Evolutionary conservation across 179 eudicot species (phyloP), one percentile per base, ranked within the genome.

Genomic region (Spinacia oleracea): DNA sequence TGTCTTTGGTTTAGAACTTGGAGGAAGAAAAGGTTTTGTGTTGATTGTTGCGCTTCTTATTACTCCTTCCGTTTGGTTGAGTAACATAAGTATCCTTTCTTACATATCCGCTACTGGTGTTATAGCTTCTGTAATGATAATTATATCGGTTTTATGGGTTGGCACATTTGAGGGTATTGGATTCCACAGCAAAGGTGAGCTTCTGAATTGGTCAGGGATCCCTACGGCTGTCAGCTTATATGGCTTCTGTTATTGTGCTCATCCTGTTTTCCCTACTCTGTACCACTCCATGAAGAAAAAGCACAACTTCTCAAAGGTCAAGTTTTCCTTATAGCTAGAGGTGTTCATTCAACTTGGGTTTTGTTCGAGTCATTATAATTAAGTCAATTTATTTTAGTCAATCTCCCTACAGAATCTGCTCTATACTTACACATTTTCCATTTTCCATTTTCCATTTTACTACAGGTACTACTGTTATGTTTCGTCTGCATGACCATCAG

Each of bases 241-340:
- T 46, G 87, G 92, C 9, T 91, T 93, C 75, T 91, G 97, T 78
- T 93, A 88, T 50, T 90, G 94, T 65, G 94, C 89, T 67, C 96
- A 91, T 88, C 91, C 94, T 0, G 88, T 93, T 81, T 93, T 93
- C 65, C 96, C 94, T 16, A 89, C 90, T 55, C 70, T 93, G 0
- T 93, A 90, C 83, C 87, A 87, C 74, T 91, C 97, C 25, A 93
- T 91, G 96, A 86, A 84, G 78, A 85, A 88, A 68, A 87, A 74
- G 71, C 83, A 70, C 10, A 83, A 93, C 67, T 91, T 93, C 84
- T 81, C 91, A 2, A 84, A 85, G 96, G 97, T 91, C 82, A 77
- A 29, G 7, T 14, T 20, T 14, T 40, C 25, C 0, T 0, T 23
- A 4, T 29, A 60, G 34, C 66, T 25, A 60, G 35, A 60, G 34